A percentile compares a stretch with the other conserved stretches of the same genome.
phyloP scores from a whole-genome alignment of 345 rosid genomes.

The Moricandia arvensis region DNA sequence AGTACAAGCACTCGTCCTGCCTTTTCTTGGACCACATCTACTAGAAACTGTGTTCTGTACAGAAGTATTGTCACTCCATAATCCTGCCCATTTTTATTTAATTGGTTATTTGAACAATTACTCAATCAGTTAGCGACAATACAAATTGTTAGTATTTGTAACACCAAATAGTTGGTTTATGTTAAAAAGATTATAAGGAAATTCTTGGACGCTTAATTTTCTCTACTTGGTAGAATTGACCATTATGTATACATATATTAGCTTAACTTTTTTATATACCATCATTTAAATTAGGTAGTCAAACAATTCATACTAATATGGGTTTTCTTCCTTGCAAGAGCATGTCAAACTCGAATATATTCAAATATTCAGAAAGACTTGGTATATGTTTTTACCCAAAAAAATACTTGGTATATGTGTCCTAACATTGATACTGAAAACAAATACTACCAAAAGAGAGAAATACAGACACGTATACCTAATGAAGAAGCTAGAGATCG shows the following conservation, averaged over 20 bases:
- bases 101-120: too few relatives aligned
- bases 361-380: not conserved
- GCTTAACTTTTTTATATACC: not conserved
- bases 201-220: not conserved
- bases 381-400: not conserved
- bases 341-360: not conserved
- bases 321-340: not conserved
- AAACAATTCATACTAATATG: not conserved
- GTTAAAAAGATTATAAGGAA: not conserved
- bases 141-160: not conserved
- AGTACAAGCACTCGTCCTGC: conserved; percentile 63
- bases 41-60: conserved; percentile 61
- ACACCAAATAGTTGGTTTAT: not conserved
- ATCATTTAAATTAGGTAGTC: not conserved
- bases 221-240: not conserved
- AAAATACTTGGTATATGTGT: not conserved
- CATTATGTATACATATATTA: not conserved
- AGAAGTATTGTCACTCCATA: conserved; percentile 55
- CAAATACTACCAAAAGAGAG: not conserved
- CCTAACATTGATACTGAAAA: not conserved
- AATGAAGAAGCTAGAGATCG: conserved; percentile 5
- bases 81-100: conserved; percentile 43
- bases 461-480: conserved; percentile 4
- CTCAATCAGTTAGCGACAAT: not conserved
- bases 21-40: conserved; percentile 52